These are phyloP conservation scores for Beauveria sp. DNA, from an alignment of 2,329 filamentous ascomycete species.

Conservation along the genomic window DNA sequence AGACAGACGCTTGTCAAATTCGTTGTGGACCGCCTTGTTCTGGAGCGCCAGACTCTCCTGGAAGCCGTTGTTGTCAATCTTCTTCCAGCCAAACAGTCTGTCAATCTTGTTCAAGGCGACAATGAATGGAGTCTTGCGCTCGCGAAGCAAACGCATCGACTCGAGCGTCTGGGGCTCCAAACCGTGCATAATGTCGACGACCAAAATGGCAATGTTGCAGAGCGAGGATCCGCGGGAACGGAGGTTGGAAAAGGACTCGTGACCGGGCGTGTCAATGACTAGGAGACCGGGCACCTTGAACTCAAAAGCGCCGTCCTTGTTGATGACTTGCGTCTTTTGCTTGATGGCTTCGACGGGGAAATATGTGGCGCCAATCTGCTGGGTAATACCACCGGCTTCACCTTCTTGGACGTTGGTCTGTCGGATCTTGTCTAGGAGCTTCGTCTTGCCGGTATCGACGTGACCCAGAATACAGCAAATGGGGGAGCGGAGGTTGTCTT, in stretches of 20 bases:
- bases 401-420: slow-evolving; percentile 98
- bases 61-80: slow-evolving; percentile 98
- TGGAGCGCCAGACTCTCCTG: slow-evolving; percentile 84
- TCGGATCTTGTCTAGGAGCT: slow-evolving; percentile 94
- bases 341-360: slow-evolving; percentile 91
- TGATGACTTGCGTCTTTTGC: slow-evolving; percentile 90
- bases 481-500: slow-evolving; percentile 89
- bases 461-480: slow-evolving; percentile 99
- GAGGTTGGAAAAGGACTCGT: slow-evolving; percentile 99
- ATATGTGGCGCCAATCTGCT: slow-evolving; percentile 99
- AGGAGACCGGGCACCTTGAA: slow-evolving; percentile 97
- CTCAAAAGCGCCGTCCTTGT: slow-evolving; percentile 81
- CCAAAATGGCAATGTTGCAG: slow-evolving; percentile 98
- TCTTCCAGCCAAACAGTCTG: slow-evolving; percentile 98
- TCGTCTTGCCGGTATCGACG: slow-evolving; percentile 99
- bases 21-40: slow-evolving; percentile 86
- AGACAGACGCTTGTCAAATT: slow-evolving; percentile 84
- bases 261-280: slow-evolving; percentile 95
- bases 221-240: slow-evolving; percentile 95
- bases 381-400: slow-evolving; percentile 98
- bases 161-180: slow-evolving; percentile 95
- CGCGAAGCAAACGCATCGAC: slow-evolving; percentile 89
- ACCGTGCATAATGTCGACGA: slow-evolving; percentile 99
- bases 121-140: slow-evolving; percentile 94
- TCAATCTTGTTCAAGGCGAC: slow-evolving; percentile 99